These are phyloP conservation scores for Lasiosphaeria miniovina DNA, from an alignment of 495 filamentous ascomycete genomes.

Conservation along the genomic window DNA sequence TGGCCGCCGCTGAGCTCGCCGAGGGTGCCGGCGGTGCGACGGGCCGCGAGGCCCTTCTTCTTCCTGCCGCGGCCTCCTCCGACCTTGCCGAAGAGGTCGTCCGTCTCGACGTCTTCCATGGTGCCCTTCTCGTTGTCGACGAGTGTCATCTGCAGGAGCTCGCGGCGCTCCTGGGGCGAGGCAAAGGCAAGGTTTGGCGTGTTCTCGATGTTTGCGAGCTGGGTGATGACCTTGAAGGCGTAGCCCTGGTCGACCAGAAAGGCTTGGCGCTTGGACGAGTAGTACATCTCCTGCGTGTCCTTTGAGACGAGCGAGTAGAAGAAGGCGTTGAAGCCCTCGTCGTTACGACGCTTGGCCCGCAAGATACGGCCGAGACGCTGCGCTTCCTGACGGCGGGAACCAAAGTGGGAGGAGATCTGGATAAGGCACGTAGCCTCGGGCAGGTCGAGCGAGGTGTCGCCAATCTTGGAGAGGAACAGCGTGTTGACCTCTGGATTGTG, in stretches of 20 bases:
- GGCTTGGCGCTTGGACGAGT: constrained; percentile 93
- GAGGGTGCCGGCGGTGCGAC: constrained; percentile 78
- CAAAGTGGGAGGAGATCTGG: constrained; percentile 97
- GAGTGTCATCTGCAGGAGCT: constrained; percentile 88
- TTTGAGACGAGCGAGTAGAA: constrained; percentile 98
- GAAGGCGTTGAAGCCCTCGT: constrained; percentile 99
- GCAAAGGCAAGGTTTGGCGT: constrained; percentile 77
- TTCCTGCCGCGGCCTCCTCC: constrained; percentile 34
- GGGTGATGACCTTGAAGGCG: constrained; percentile 98
- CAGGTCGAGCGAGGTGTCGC: constrained; percentile 93
- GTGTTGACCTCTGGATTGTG: constrained; percentile 91
- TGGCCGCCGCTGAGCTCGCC: constrained; percentile 84
- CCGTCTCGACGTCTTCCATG: constrained; percentile 73
- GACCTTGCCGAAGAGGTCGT: constrained; percentile 73
- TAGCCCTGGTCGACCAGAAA: constrained; percentile 99
- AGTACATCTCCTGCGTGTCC: constrained; percentile 97
- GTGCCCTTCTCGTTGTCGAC: constrained; percentile 79
- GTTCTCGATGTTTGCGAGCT: constrained; percentile 85
- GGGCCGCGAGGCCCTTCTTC: constrained; percentile 53
- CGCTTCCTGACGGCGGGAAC: constrained; percentile 94
- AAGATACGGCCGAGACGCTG: constrained; percentile 94
- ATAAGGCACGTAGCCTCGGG: constrained; percentile 97
- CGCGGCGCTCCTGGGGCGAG: constrained; percentile 76
- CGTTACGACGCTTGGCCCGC: constrained; percentile 90
- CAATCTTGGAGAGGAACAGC: constrained; percentile 96